phyloP scores from a whole-genome alignment of 345 rosid genomes.

The Citrus maxima region DNA sequence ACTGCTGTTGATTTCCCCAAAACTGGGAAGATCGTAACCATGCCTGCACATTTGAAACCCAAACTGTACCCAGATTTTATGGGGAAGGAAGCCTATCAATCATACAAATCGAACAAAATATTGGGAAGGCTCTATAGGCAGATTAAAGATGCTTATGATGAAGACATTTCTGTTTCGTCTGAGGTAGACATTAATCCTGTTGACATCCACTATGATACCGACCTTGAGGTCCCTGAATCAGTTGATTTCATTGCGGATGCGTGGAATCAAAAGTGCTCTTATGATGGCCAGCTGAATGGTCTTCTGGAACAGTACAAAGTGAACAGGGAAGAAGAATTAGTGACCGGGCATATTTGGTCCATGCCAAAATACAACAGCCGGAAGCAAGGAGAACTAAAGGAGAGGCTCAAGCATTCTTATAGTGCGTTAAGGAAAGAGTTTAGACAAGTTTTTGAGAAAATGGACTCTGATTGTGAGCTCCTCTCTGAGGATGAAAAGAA shows the following conservation, averaged over 20 bases:
- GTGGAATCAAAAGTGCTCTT: slow-evolving; percentile 72
- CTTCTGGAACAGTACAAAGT: slow-evolving; percentile 80
- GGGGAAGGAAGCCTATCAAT: slow-evolving; percentile 72
- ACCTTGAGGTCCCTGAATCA: slow-evolving; percentile 61
- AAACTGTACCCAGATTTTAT: slow-evolving; percentile 83
- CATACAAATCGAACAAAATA: slow-evolving; percentile 70
- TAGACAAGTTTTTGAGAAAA: slow-evolving; percentile 53
- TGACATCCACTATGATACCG: slow-evolving; percentile 58
- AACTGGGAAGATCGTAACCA: slow-evolving; percentile 68
- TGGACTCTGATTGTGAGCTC: slow-evolving; percentile 41
- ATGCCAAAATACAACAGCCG: slow-evolving; percentile 70
- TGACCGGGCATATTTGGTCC: slow-evolving; percentile 94
- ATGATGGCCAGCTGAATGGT: slow-evolving; percentile 71
- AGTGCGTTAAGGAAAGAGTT: slow-evolving; percentile 69
- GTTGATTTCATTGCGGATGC: slow-evolving; percentile 58
- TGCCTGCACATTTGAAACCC: slow-evolving; percentile 70
- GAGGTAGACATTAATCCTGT: slow-evolving; percentile 28
- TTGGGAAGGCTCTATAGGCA: slow-evolving; percentile 74
- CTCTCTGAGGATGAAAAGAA: slow-evolving; percentile 61
- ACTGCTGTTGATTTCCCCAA: slow-evolving; percentile 92
- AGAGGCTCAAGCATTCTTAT: slow-evolving; percentile 73
- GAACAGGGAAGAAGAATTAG: slow-evolving; percentile 81
- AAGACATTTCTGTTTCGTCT: slow-evolving; percentile 39
- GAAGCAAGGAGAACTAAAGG: slow-evolving; percentile 74
- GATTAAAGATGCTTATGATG: slow-evolving; percentile 53